Evolutionary conservation across 176 grass and related monocot species (phyloP).

Genomic region (Lolium perenne): DNA sequence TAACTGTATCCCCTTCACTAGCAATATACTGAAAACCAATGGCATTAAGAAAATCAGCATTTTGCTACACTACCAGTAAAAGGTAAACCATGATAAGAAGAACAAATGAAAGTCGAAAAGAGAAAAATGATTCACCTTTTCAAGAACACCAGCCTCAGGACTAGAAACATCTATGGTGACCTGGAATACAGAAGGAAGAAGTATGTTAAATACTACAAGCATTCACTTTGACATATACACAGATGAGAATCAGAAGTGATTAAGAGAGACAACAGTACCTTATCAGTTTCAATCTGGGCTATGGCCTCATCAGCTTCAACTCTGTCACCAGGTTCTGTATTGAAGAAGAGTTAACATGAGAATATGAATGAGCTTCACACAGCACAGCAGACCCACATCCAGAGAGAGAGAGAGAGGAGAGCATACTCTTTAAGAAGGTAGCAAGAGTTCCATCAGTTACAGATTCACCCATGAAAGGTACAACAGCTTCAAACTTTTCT

Average conservation of each 20-base stretch:
- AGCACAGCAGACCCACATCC: background rate
- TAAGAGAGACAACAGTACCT: conserved; percentile 45
- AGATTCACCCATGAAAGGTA: conserved; percentile 99
- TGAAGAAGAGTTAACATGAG: conserved; percentile 24
- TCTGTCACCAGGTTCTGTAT: conserved; percentile 87
- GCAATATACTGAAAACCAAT: conserved; percentile 64
- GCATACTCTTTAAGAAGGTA: conserved; percentile 89
- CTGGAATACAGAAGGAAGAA: conserved; percentile 45
- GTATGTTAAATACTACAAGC: conserved; percentile 4
- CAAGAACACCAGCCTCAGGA: conserved; percentile 83
- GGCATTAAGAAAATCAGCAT: conserved; percentile 25
- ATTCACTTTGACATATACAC: background rate
- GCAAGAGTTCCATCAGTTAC: conserved; percentile 98
- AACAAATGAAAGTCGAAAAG: conserved; percentile 24
- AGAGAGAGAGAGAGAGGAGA: background rate
- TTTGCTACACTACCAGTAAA: background rate
- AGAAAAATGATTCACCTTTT: conserved; percentile 61
- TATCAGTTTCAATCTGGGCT: conserved; percentile 98
- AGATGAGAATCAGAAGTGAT: conserved; percentile 21
- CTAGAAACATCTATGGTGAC: conserved; percentile 95
- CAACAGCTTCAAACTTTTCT: conserved; percentile 81
- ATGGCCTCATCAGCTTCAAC: conserved; percentile 92
- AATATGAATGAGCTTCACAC: background rate
- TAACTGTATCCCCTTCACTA: conserved; percentile 94
- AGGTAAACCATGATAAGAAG: background rate